phyloP scores from a whole-genome alignment of 1,284 basidiomycete genomes.

The Inonotus hispidus region DNA sequence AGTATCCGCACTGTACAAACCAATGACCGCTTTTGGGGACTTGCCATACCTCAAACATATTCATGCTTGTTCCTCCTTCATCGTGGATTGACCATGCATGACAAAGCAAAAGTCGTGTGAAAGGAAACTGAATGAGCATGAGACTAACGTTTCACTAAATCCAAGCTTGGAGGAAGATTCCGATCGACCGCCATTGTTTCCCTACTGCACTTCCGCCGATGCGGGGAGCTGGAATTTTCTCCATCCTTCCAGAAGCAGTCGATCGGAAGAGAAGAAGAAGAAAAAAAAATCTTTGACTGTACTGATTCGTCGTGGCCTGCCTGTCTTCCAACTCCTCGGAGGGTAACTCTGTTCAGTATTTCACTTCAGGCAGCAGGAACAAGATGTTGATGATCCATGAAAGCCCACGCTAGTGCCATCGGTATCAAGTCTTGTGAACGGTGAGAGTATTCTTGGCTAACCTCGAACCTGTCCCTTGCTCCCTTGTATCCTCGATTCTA shows the following conservation, averaged over 20 bases:
- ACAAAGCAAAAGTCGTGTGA: not conserved
- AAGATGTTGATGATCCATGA: not conserved
- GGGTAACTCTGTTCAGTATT: not conserved
- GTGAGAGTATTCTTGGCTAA: not conserved
- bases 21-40: not conserved
- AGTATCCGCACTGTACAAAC: not conserved
- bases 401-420: not conserved
- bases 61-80: not conserved
- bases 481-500: not conserved
- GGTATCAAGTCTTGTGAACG: not conserved
- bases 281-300: not conserved
- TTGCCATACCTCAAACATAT: not conserved
- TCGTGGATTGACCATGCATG: not conserved
- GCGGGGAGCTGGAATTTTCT: not conserved
- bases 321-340: not conserved
- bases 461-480: not conserved
- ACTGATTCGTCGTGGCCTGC: not conserved
- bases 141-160: not conserved
- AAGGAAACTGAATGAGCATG: not conserved
- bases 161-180: not conserved
- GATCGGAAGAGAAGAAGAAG: not conserved
- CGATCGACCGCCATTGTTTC: not conserved
- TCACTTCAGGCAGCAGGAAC: not conserved
- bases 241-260: not conserved
- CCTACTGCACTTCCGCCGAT: not conserved